Evolutionary conservation across 345 rosid genomes (phyloP), one percentile per base, ranked within the genome.

Genomic region (Lumnitzera racemosa): DNA sequence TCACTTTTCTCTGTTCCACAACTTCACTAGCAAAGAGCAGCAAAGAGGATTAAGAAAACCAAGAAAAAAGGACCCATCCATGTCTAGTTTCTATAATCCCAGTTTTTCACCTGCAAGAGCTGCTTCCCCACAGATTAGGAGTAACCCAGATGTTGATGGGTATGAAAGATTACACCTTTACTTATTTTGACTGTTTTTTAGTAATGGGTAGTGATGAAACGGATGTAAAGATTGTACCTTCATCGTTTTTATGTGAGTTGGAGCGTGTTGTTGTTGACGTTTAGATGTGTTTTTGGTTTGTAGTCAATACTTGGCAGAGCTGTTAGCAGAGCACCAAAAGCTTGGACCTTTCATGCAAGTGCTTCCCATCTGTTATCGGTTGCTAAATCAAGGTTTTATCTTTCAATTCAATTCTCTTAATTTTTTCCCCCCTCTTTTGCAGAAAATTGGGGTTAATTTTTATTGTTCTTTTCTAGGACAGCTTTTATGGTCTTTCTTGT

Each of bases 101-200:
- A 88, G 78, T 80, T 94, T 79, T 79, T 94, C 99, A 56, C 99
- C 97, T 61, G 95, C 91, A 60, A 76, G 97, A 74, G 95, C 96
- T 70, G 95, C 95, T 67, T 90, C 96, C 72, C 99, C 99, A 3
- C 99, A 84, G 83, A 90, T 90, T 84, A 84, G 97, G 79, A 81
- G 76, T 83, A 62, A 78, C 56, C 84, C 97, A 55, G 96, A 90
- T 83, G 83, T 83, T 64, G 97, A 87, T 74, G 83, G 96, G 98
- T 88, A 60, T 20, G 49, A 43, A 57, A 57, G 61, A 49, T 57
- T 17, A 57, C 27, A 24, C 2, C 61, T 55, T 57, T 57, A 36
- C 31, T 53, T 53, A 12, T 24, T 14, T 13, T 52, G 25, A 16
- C 13, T 52, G 24, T 13, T 16, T 20, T 52, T 52, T 4, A 25